Evolutionary conservation across 495 filamentous ascomycete species (phyloP).

Genomic region (Penicillium subrubescens): DNA sequence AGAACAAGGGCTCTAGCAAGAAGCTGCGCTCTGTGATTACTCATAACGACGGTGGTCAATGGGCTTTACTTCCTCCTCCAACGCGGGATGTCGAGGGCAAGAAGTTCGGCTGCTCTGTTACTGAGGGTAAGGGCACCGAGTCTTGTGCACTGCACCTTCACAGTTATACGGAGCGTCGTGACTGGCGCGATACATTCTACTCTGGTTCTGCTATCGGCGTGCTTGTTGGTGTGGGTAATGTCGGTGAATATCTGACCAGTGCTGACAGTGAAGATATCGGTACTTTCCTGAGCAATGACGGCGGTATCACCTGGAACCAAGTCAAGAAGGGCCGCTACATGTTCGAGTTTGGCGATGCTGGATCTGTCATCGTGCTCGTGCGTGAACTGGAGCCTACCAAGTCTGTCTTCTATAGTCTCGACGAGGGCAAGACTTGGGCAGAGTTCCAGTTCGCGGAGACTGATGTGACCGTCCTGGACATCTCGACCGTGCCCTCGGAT

Average conservation of each 20-base stretch:
- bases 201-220: constrained; percentile 87
- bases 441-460: constrained; percentile 71
- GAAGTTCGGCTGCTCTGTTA: constrained; percentile 64
- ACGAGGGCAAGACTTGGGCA: constrained; percentile 77
- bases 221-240: constrained; percentile 90
- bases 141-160: constrained; percentile 89
- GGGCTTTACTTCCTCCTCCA: constrained; percentile 72
- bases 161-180: constrained; percentile 85
- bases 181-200: constrained; percentile 79
- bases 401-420: constrained; percentile 70
- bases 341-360: constrained; percentile 95
- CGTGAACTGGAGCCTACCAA: constrained; percentile 64
- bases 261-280: constrained; percentile 67
- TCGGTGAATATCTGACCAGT: constrained; percentile 63
- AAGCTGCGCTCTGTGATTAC: constrained; percentile 86
- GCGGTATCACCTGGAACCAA: constrained; percentile 82
- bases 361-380: constrained; percentile 86
- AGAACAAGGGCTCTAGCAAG: constrained; percentile 68
- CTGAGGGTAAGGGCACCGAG: constrained; percentile 48
- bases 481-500: constrained; percentile 88
- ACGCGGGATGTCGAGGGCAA: constrained; percentile 68
- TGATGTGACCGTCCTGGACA: constrained; percentile 68
- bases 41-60: constrained; percentile 92
- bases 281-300: constrained; percentile 87
- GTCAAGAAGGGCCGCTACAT: constrained; percentile 83